Base-by-base conservation (phyloP, 176 grass and related monocot genomes). In the Coix lacrymajobi region DNA sequence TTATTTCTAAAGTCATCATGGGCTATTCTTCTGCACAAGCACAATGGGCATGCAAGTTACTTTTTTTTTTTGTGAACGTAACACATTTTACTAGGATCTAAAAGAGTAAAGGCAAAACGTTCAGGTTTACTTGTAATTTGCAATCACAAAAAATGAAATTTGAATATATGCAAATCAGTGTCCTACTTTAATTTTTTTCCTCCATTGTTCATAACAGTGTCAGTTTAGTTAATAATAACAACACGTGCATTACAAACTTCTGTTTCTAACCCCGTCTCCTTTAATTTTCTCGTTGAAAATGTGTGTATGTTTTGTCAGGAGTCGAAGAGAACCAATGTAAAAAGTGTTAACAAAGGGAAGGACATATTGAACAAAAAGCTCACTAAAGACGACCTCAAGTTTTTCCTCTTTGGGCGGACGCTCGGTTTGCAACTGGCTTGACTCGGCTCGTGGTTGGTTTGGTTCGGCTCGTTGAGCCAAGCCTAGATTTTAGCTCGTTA, bases 271-370 rank as follows among this genome's bases (percentile, higher is more conserved):
- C 43, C 43, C 13, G 4, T 15, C 4, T 32, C 6, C 13, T 28
- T 6, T 17, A 45, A 45, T 16, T 64, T 64, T 64, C 29, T 32
- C 43, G 43, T 45, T 45, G 13, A 32, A 64, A 32, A 66, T 34
- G 62, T 33, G 62, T 13, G 41, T 41, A 11, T 68, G 32, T 58
- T 36, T 52, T 81, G 8, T 45, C 81, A 89, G 90, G 83, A 89
- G 13, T 69, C 69, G 57, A 92, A 92, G 83, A 83, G 86, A 77
- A 86, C 22, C 29, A 92, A 84, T 79, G 83, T 92, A 54, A 77
- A 52, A 15, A 80, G 40, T 31, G 90, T 83, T 62, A 84, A 89
- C 19, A 75, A 79, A 4, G 86, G 82, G 62, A 62, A 78, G 5
- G 12, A 37, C 24, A 81, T 67, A 73, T 36, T 66, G 1, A 34